A percentile compares a stretch with the other conserved stretches of the same genome.
phyloP scores from a whole-genome alignment of 2,329 filamentous ascomycete species.

The Immersiporthe knoxdaviesiana region DNA sequence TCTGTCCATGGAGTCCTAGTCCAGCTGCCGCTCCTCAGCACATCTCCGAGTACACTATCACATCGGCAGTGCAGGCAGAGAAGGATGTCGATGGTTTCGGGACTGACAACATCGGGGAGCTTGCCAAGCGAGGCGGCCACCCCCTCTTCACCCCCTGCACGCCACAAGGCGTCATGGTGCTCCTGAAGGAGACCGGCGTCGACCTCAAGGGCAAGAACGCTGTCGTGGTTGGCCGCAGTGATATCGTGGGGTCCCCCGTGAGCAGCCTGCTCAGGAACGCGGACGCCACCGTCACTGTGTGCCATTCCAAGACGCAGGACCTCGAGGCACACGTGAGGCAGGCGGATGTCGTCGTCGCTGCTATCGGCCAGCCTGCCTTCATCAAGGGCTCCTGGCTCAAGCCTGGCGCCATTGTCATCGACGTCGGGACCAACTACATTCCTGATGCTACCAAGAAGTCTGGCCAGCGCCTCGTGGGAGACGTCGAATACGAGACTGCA shows the following conservation, averaged over 20 bases:
- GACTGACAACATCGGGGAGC: constrained; percentile 89
- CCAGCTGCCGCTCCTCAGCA: constrained; percentile 85
- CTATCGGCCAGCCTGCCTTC: constrained; percentile 84
- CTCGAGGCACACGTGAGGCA: constrained; percentile 75
- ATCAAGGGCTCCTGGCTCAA: constrained; percentile 97
- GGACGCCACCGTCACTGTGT: constrained; percentile 94
- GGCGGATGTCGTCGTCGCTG: constrained; percentile 89
- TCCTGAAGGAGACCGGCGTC: constrained; percentile 82
- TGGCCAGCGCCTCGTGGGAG: constrained; percentile 87
- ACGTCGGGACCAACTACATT: constrained; percentile 97
- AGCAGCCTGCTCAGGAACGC: constrained; percentile 95
- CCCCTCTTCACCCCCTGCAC: constrained; percentile 94
- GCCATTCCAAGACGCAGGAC: constrained; percentile 84
- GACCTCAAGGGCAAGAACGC: constrained; percentile 88
- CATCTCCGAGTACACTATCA: constrained; percentile 87
- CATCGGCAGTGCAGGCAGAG: constrained; percentile 85
- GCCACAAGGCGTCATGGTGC: constrained; percentile 93
- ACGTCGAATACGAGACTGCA: constrained; percentile 90
- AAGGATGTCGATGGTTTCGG: constrained; percentile 99
- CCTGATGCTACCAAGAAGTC: constrained; percentile 89
- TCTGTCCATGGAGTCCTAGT: constrained; percentile 90
- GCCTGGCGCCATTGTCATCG: constrained; percentile 91
- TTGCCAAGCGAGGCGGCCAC: constrained; percentile 90
- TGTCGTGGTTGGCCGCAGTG: constrained; percentile 90
- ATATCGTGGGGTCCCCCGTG: constrained; percentile 96